phyloP scores from a whole-genome alignment of 2,329 filamentous ascomycete genomes.

The Pseudogymnoascus sp. region DNA sequence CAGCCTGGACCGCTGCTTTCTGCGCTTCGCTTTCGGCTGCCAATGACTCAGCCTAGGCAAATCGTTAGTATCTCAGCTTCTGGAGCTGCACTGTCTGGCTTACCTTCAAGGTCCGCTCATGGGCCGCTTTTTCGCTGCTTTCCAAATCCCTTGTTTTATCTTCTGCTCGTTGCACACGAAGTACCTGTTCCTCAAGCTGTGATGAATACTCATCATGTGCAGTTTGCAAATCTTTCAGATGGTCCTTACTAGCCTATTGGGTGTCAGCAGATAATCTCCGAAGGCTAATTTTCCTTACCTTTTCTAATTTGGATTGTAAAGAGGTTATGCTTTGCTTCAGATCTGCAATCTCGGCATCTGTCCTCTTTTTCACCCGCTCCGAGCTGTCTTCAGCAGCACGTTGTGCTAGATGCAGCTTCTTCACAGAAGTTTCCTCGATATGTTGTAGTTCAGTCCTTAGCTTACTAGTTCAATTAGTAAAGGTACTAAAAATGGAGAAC shows the following conservation, averaged over 20 bases:
- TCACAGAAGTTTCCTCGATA: constrained; percentile 26
- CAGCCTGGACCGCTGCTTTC: constrained; percentile 55
- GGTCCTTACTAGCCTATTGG: constrained; percentile 48
- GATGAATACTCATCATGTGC: constrained; percentile 41
- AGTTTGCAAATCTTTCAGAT: constrained; percentile 49
- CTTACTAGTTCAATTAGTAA: constrained; percentile 19
- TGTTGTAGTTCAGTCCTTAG: constrained; percentile 29
- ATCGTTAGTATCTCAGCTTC: constrained; percentile 12
- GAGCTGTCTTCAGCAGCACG: constrained; percentile 41
- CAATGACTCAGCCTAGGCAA: constrained; percentile 11
- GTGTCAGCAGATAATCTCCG: constrained; percentile 16
- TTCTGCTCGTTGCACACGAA: constrained; percentile 23
- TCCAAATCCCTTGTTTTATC: constrained; percentile 38
- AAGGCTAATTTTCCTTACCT: constrained; percentile 32
- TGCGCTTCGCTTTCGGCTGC: constrained; percentile 48
- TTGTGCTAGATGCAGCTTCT: constrained; percentile 27
- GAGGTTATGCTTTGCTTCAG: constrained; percentile 51
- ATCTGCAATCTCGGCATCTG: constrained; percentile 55
- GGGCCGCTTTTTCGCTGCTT: constrained; percentile 22
- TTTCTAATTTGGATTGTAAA: constrained; percentile 54
- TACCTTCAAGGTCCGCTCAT: constrained; percentile 27
- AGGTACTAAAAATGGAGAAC: not conserved
- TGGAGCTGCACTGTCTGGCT: constrained; percentile 11
- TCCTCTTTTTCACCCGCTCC: constrained; percentile 39
- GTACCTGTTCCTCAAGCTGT: constrained; percentile 28